A percentile compares a stretch with the other conserved stretches of the same genome.
Evolutionary conservation across 108 stramenopile genomes (phyloP).

Genomic region (Cyclotella atomus): DNA sequence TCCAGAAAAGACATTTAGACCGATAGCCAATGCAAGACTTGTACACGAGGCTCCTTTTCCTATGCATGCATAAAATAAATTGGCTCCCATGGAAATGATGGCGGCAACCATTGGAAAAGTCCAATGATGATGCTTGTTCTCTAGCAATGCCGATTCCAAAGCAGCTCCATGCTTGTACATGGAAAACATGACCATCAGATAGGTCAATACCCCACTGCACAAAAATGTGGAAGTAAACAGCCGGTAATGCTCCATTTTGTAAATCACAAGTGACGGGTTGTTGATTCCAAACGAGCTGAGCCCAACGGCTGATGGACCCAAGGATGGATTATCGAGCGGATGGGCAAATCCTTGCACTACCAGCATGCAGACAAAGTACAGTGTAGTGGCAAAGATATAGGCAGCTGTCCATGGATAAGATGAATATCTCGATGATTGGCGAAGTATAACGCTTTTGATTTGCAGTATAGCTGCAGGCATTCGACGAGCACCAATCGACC

Average conservation of each 20-base stretch:
- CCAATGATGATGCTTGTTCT: constrained; percentile 25
- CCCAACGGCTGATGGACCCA: constrained; percentile 50
- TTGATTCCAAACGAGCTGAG: constrained; percentile 58
- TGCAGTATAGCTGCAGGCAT: not conserved
- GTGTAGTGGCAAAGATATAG: constrained; percentile 28
- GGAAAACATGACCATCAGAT: constrained; percentile 13
- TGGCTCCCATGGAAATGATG: constrained; percentile 27
- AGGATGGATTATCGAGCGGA: constrained; percentile 55
- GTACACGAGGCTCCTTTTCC: constrained; percentile 48
- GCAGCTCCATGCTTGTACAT: constrained; percentile 18
- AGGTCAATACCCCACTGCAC: constrained; percentile 50
- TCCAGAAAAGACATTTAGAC: constrained; percentile 47
- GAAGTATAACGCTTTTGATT: not conserved
- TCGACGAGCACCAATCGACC: not conserved
- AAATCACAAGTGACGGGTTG: constrained; percentile 60
- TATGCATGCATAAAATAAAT: constrained; percentile 39
- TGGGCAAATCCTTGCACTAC: constrained; percentile 51
- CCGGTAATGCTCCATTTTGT: constrained; percentile 47
- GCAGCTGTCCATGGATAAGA: constrained; percentile 40
- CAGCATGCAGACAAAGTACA: constrained; percentile 48
- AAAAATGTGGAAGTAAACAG: constrained; percentile 51
- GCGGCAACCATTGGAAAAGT: constrained; percentile 16
- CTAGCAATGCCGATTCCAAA: constrained; percentile 21
- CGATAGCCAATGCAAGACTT: constrained; percentile 34
- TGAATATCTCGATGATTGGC: constrained; percentile 11